Percentiles rank a stretch among this genome's conserved stretches.
These are phyloP conservation scores for Naganishia sp. DNA, from an alignment of 1,284 basidiomycete genomes.

Conservation along the genomic window DNA sequence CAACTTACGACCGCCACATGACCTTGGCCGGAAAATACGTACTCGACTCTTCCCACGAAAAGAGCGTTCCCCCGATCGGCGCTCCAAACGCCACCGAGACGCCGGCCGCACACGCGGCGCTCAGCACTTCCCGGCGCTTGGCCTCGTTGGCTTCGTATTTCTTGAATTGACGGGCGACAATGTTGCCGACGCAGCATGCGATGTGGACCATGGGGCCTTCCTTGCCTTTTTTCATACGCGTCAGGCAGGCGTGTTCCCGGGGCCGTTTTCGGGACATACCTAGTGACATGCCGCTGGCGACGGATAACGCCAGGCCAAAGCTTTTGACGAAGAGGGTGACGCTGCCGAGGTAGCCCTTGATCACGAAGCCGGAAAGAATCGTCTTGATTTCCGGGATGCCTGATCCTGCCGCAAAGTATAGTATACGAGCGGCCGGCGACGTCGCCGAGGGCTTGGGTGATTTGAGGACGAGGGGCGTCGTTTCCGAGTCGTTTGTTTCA, in stretches of 20 bases:
- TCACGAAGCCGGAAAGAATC: slow-evolving; percentile 95
- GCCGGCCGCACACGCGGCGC: slow-evolving; percentile 77
- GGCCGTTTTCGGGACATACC: slow-evolving; percentile 56
- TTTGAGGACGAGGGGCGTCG: slow-evolving; percentile 20
- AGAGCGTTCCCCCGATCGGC: slow-evolving; percentile 72
- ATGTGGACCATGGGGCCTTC: slow-evolving; percentile 98
- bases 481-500: slow-evolving; percentile 26
- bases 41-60: slow-evolving; percentile 31
- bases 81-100: slow-evolving; percentile 75
- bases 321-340: slow-evolving; percentile 89
- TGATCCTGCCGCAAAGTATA: slow-evolving; percentile 91
- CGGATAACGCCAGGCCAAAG: slow-evolving; percentile 83
- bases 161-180: slow-evolving; percentile 78
- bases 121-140: slow-evolving; percentile 87
- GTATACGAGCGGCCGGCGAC: slow-evolving; percentile 60
- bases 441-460: background rate
- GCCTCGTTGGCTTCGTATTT: slow-evolving; percentile 96
- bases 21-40: slow-evolving; percentile 89
- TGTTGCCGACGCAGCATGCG: slow-evolving; percentile 91
- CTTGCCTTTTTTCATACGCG: slow-evolving; percentile 59
- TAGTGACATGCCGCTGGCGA: slow-evolving; percentile 84
- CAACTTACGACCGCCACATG: slow-evolving; percentile 82
- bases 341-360: slow-evolving; percentile 92
- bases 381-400: slow-evolving; percentile 98
- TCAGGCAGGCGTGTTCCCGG: background rate